phyloP scores from a whole-genome alignment of 164 flowering plant genomes.

The Sextonia rubra region DNA sequence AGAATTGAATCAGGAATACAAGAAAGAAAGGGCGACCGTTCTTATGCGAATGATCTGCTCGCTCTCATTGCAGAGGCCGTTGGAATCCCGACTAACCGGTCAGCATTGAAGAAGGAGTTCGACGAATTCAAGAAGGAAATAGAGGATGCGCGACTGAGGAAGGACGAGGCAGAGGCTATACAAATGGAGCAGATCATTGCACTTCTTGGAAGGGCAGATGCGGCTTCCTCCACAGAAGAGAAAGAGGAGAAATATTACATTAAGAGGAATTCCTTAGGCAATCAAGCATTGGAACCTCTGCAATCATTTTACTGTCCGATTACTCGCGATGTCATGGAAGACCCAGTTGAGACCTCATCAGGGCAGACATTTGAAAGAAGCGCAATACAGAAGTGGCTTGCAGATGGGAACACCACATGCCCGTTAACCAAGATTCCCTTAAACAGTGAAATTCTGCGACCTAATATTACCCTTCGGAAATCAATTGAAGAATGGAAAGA shows the following conservation, averaged over 20 bases:
- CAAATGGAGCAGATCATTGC: constrained; percentile 84
- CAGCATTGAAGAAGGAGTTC: constrained; percentile 45
- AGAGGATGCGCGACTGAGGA: constrained; percentile 44
- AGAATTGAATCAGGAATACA: constrained; percentile 64
- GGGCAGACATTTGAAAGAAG: constrained; percentile 74
- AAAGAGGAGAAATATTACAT: constrained; percentile 39
- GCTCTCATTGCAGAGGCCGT: constrained; percentile 52
- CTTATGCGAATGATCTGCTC: constrained; percentile 59
- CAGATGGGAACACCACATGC: constrained; percentile 45
- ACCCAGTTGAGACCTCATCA: constrained; percentile 72
- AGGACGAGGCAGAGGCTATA: constrained; percentile 64
- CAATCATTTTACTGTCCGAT: constrained; percentile 64
- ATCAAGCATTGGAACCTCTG: constrained; percentile 65
- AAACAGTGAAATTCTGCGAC: constrained; percentile 40
- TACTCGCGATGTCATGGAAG: constrained; percentile 61
- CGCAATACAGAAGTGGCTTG: constrained; percentile 68
- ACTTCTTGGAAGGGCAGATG: constrained; percentile 69
- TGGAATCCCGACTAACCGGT: constrained; percentile 53
- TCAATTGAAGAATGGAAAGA: constrained; percentile 87
- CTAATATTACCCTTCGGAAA: constrained; percentile 62
- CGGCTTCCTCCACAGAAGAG: constrained; percentile 47
- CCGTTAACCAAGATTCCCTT: constrained; percentile 52
- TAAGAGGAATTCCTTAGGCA: constrained; percentile 55
- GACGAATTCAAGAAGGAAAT: constrained; percentile 67
- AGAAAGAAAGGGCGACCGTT: constrained; percentile 52